Evolutionary conservation across 1,284 basidiomycete species (phyloP).

Genomic region (Naganishia albida): DNA sequence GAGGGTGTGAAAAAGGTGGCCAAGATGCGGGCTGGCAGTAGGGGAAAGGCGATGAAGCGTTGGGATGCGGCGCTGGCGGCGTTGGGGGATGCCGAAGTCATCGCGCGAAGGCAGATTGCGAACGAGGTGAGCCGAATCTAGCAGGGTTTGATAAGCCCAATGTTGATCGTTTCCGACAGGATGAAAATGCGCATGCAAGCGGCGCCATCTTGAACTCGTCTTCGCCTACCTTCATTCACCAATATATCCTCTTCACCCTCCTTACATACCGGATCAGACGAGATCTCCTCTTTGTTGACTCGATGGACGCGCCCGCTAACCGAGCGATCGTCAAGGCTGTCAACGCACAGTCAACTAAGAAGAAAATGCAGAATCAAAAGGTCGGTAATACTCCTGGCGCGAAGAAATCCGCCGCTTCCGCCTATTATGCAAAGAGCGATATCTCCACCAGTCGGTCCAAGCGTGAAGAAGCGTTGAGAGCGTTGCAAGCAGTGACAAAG

Average conservation of each 20-base stretch:
- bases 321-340: conserved; percentile 26
- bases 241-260: conserved; percentile 81
- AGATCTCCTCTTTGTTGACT: conserved; percentile 71
- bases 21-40: conserved; percentile 54
- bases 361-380: conserved; percentile 2
- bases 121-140: conserved; percentile 3
- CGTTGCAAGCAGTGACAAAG: conserved; percentile 76
- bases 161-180: not conserved
- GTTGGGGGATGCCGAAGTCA: conserved; percentile 81
- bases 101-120: conserved; percentile 62
- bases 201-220: conserved; percentile 39
- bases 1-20: conserved; percentile 48
- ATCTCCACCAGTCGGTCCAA: conserved; percentile 42
- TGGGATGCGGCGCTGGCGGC: conserved; percentile 81
- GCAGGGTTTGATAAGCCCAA: not conserved
- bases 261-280: conserved; percentile 81
- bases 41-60: conserved; percentile 54
- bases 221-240: conserved; percentile 72
- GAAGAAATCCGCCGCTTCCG: conserved; percentile 14
- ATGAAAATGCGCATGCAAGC: conserved; percentile 34
- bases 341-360: conserved; percentile 13
- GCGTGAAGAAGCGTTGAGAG: conserved; percentile 61
- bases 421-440: conserved; percentile 25
- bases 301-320: conserved; percentile 17
- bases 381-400: not conserved